Evolutionary conservation across 306 rosid genomes (phyloP), one percentile per base, ranked within the genome.

Genomic region (Ochetophila trinervis): DNA sequence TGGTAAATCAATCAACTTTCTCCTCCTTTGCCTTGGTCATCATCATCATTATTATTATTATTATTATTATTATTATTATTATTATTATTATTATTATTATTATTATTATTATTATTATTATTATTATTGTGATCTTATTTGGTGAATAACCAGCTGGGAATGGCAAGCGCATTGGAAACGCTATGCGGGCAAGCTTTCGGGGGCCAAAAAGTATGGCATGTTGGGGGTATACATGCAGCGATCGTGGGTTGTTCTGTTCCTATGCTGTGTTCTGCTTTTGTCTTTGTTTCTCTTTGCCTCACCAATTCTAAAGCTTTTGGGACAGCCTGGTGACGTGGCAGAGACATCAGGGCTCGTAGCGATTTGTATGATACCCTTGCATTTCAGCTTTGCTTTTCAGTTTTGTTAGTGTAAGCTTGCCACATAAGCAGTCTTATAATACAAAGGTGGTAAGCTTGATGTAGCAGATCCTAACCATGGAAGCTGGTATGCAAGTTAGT

Each of bases 321-420:
- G 65, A 15, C 65, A 60, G 24, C 50, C 65, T 1, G 10, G 19
- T 7, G 65, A 60, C 6, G 45, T 60, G 13, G 48, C 65, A 19
- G 65, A 60, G 27, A 13, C 36, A 5, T 37, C 48, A 1, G 65
- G 65, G 12, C 24, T 32, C 17, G 65, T 22, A 8, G 3, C 65
- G 21, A 60, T 60, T 18, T 60, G 65, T 37, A 60, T 60, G 65
- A 60, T 60, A 15, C 65, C 65, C 16, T 50, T 37, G 6, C 65
- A 60, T 32, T 60, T 60, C 49, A 60, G 65, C 22, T 60, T 60
- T 40, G 65, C 65, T 3, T 37, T 60, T 10, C 65, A n/a, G n/a
- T n/a, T n/a, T n/a, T n/a, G n/a, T n/a, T n/a, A n/a, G n/a, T n/a
- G n/a, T n/a, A n/a, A n/a, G n/a, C n/a, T n/a, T n/a, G n/a, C n/a